Evolutionary conservation across 202 grass and related monocot genomes (phyloP).

Genomic region (Digitaria exilis): DNA sequence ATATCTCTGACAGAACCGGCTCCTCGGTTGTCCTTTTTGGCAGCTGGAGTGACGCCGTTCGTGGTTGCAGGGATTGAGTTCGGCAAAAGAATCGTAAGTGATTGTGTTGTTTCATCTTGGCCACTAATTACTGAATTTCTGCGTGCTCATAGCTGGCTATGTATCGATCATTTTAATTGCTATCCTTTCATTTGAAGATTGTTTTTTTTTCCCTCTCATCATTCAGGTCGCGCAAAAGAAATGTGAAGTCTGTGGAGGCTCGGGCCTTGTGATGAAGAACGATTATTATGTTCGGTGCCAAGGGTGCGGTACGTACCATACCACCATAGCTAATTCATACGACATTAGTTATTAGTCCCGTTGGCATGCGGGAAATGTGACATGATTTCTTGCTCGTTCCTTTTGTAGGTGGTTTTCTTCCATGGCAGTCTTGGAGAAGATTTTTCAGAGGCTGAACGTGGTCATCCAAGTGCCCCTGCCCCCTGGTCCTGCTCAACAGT

Average conservation of each 20-base stretch:
- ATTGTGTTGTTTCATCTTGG: neutral
- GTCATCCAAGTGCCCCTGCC: no score
- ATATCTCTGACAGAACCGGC: neutral
- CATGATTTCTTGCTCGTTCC: neutral
- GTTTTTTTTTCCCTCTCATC: neutral
- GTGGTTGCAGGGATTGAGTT: conserved; percentile 84
- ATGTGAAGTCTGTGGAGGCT: conserved; percentile 80
- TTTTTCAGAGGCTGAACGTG: conserved; percentile 74
- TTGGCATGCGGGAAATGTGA: no score
- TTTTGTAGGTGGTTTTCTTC: conserved; percentile 81
- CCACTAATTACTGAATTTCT: neutral
- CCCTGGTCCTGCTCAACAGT: no score
- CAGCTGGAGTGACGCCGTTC: conserved; percentile 89
- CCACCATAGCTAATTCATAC: neutral
- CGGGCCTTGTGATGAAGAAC: conserved; percentile 70
- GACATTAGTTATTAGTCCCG: no score
- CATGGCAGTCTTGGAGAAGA: conserved; percentile 93
- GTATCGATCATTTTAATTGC: no score
- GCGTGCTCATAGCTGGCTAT: neutral
- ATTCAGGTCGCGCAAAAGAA: conserved; percentile 71
- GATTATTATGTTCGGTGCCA: conserved; percentile 72
- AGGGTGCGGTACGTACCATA: conserved; percentile 63
- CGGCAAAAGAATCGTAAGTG: conserved; percentile 85
- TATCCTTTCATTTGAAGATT: neutral
- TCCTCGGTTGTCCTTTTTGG: neutral